A percentile compares a stretch with the other conserved stretches of the same genome.
phyloP scores from a whole-genome alignment of 768 basidiomycete genomes.

The Dictyophora rubrovolvata region DNA sequence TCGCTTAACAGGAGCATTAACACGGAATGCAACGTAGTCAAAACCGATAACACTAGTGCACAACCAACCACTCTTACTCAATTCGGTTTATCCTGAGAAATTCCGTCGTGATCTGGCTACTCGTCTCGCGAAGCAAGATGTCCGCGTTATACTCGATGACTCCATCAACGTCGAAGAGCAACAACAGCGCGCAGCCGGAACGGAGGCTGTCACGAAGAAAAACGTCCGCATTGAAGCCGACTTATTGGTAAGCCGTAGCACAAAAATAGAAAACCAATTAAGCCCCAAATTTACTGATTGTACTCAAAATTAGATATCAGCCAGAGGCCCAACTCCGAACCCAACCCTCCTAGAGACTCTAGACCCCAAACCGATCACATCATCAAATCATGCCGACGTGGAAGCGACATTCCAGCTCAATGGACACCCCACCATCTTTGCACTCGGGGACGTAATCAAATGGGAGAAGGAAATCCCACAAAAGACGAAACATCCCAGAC shows the following conservation, averaged over 20 bases:
- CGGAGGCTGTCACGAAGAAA: constrained; percentile 8
- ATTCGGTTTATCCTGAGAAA: constrained; percentile 10
- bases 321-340: constrained; percentile 14
- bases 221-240: constrained; percentile 11
- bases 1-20: neutral
- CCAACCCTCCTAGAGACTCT: constrained; percentile 10
- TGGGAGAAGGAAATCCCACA: constrained; percentile 17
- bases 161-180: constrained; percentile 12
- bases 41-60: constrained; percentile 58
- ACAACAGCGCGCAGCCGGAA: neutral
- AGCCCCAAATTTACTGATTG: neutral
- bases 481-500: constrained; percentile 12
- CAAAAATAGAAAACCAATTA: neutral
- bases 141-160: constrained; percentile 42
- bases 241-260: constrained; percentile 8
- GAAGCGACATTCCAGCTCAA: constrained; percentile 15
- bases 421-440: constrained; percentile 13
- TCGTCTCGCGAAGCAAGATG: constrained; percentile 3
- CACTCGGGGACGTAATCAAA: constrained; percentile 15
- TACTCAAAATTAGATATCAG: constrained; percentile 3
- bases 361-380: constrained; percentile 3
- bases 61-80: constrained; percentile 15
- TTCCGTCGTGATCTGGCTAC: constrained; percentile 8
- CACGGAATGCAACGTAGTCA: constrained; percentile 10
- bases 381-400: constrained; percentile 12